Percentiles rank a stretch among this genome's conserved stretches.
These are phyloP conservation scores for Yamadazyma philogaea DNA, from an alignment of 805 yeast genomes.

Conservation along the genomic window DNA sequence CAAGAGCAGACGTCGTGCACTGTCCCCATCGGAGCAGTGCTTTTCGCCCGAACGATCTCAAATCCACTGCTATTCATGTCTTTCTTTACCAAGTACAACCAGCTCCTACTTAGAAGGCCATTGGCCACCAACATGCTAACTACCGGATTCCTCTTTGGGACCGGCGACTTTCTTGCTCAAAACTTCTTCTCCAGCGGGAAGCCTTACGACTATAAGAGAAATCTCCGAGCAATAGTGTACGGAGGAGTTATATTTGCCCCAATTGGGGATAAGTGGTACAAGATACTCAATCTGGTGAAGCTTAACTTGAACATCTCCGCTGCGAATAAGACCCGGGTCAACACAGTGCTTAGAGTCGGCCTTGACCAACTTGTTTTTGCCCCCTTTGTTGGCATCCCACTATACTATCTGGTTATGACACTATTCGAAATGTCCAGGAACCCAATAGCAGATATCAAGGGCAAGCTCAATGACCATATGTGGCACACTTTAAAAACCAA, in stretches of 20 bases:
- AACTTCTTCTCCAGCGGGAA: slow-evolving; percentile 28
- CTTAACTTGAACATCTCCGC: slow-evolving; percentile 18
- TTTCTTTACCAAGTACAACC: slow-evolving; percentile 17
- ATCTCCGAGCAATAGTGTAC: slow-evolving; percentile 61
- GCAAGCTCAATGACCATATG: slow-evolving; percentile 50
- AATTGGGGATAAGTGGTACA: slow-evolving; percentile 70
- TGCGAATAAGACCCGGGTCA: slow-evolving; percentile 4
- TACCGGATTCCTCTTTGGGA: slow-evolving; percentile 60
- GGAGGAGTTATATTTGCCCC: slow-evolving; percentile 78
- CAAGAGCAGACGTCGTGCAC: background rate
- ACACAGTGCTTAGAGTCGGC: slow-evolving; percentile 46
- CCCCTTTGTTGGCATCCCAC: slow-evolving; percentile 67
- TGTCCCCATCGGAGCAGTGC: background rate
- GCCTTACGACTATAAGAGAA: slow-evolving; percentile 51
- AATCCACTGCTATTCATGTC: background rate
- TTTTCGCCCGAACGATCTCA: background rate
- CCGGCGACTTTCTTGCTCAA: slow-evolving; percentile 79
- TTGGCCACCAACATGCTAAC: slow-evolving; percentile 44
- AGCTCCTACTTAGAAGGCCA: slow-evolving; percentile 33
- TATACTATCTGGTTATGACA: slow-evolving; percentile 68
- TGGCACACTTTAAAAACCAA: slow-evolving; percentile 68
- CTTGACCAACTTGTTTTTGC: slow-evolving; percentile 77
- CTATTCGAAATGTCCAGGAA: slow-evolving; percentile 53
- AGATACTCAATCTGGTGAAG: slow-evolving; percentile 36
- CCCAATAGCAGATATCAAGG: slow-evolving; percentile 34